phyloP scores from a whole-genome alignment of 495 filamentous ascomycete genomes.

The Penicillium fimorum region DNA sequence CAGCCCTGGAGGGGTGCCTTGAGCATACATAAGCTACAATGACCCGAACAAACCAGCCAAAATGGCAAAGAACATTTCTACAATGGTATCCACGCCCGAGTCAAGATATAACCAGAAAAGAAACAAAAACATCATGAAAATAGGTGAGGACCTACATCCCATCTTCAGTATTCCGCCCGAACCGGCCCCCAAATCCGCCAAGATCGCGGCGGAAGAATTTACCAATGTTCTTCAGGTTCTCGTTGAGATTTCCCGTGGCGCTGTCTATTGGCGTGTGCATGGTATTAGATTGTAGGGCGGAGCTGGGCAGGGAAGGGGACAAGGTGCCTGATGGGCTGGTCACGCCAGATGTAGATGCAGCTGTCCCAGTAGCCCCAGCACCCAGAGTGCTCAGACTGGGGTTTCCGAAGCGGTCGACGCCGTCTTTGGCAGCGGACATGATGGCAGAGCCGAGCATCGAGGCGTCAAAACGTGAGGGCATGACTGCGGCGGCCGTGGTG shows the following conservation, averaged over 20 bases:
- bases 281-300: conserved; percentile 19
- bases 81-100: conserved; percentile 6
- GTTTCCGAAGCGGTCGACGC: conserved; percentile 81
- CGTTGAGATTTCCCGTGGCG: conserved; percentile 67
- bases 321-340: conserved; percentile 19
- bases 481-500: conserved; percentile 38
- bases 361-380: conserved; percentile 20
- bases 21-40: background rate
- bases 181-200: conserved; percentile 74
- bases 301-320: conserved; percentile 20
- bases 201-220: conserved; percentile 94
- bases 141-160: conserved; percentile 9
- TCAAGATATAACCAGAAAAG: background rate
- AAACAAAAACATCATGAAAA: conserved; percentile 1
- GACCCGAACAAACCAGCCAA: background rate
- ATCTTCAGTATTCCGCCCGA: conserved; percentile 50
- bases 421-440: conserved; percentile 85
- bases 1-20: background rate
- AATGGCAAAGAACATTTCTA: conserved; percentile 1
- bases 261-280: conserved; percentile 22
- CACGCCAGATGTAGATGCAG: conserved; percentile 17
- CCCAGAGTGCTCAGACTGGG: conserved; percentile 34
- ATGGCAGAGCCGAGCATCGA: conserved; percentile 65
- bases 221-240: conserved; percentile 90
- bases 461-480: conserved; percentile 68